phyloP scores from a whole-genome alignment of 2,329 filamentous ascomycete genomes.

The Exserohilum rostratum region DNA sequence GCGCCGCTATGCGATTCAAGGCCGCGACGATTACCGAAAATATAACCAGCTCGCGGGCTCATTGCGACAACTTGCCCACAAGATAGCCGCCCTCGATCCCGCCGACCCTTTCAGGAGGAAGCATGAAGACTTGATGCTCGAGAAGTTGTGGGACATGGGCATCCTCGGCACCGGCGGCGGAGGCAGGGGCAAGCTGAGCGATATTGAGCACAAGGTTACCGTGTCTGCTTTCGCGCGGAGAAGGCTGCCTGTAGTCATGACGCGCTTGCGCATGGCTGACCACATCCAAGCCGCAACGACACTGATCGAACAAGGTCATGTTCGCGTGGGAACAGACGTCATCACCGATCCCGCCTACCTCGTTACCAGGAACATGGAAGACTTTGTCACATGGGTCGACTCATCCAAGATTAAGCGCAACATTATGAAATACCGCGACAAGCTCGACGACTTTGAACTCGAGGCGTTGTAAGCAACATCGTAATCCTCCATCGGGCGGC shows the following conservation, averaged over 20 bases:
- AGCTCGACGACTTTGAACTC: slow-evolving; percentile 94
- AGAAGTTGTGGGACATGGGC: slow-evolving; percentile 93
- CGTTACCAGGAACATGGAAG: slow-evolving; percentile 87
- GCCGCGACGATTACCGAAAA: slow-evolving; percentile 74
- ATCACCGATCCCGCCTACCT: slow-evolving; percentile 89
- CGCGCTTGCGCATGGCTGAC: slow-evolving; percentile 87
- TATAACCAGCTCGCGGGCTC: slow-evolving; percentile 61
- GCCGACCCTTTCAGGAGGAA: slow-evolving; percentile 79
- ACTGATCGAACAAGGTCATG: slow-evolving; percentile 93
- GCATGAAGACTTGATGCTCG: slow-evolving; percentile 83
- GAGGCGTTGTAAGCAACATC: slow-evolving; percentile 31
- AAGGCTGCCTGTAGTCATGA: slow-evolving; percentile 88
- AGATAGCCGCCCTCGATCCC: slow-evolving; percentile 79
- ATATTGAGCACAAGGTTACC: slow-evolving; percentile 84
- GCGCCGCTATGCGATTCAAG: slow-evolving; percentile 88
- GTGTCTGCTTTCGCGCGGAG: slow-evolving; percentile 87
- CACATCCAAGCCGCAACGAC: slow-evolving; percentile 79
- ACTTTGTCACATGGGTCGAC: slow-evolving; percentile 95
- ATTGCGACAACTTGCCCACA: slow-evolving; percentile 88
- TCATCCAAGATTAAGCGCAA: slow-evolving; percentile 97
- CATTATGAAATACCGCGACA: slow-evolving; percentile 92
- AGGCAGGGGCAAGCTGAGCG: slow-evolving; percentile 65
- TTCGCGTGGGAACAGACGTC: slow-evolving; percentile 87
- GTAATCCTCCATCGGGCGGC: slow-evolving; percentile 21
- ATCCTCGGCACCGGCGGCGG: slow-evolving; percentile 73